phyloP scores from a whole-genome alignment of 345 rosid genomes.

The Populus tremula region DNA sequence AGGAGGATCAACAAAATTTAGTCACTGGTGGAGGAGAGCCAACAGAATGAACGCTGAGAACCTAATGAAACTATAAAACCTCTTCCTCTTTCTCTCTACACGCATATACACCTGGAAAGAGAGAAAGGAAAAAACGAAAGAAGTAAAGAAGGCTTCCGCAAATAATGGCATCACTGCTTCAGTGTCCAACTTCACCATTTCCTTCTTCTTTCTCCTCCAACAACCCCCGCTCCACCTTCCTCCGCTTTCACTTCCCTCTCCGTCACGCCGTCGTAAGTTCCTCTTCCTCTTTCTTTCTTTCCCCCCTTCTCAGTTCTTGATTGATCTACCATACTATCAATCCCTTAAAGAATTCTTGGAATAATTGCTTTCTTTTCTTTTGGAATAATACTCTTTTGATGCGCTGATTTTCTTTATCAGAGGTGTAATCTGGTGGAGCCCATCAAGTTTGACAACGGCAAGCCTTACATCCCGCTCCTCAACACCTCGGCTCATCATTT shows the following conservation, averaged over 20 bases:
- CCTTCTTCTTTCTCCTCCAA: conserved; percentile 11
- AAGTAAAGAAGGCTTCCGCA: too few relatives aligned
- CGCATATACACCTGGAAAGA: too few relatives aligned
- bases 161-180: conserved; percentile 36
- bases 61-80: too few relatives aligned
- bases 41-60: too few relatives aligned
- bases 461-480: conserved; percentile 45
- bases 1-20: too few relatives aligned
- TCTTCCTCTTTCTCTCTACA: too few relatives aligned
- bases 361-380: neutral
- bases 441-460: conserved; percentile 52
- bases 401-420: conserved; percentile 19
- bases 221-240: conserved; percentile 15
- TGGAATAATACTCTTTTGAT: neutral
- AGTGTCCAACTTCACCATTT: conserved; percentile 17
- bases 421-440: conserved; percentile 67
- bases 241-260: neutral
- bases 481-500: conserved; percentile 23
- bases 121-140: too few relatives aligned
- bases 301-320: neutral
- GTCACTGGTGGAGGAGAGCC: too few relatives aligned
- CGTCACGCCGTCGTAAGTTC: conserved; percentile 35
- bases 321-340: neutral
- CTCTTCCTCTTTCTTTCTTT: neutral
- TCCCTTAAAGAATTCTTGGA: too few relatives aligned